Base-by-base conservation (phyloP, 202 grass and related monocot species). In the Schoenoplectus tabernaemontani region DNA sequence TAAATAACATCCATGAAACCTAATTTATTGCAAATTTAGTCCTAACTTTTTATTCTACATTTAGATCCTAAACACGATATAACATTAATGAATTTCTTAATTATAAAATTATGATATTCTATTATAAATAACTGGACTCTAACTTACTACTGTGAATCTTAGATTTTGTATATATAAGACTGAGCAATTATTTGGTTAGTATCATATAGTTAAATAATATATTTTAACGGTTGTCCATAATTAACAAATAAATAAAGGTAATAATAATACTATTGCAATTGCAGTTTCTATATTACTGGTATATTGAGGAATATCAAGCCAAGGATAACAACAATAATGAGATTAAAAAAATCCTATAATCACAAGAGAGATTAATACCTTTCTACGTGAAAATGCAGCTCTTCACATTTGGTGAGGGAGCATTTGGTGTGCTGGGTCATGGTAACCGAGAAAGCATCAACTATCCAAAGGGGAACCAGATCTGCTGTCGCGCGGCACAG, bases 371-470 rank as follows among this genome's bases (percentile, higher is more conserved):
- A 56, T 56, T 75, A 26, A 56, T 56, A 56, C 2, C 26, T 75
- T 69, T 75, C 16, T 54, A 34, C 50, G 19, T 64, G 1, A 62
- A 80, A 80, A 65, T 80, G 59, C 60, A 80, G 78, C 58, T 80
- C 24, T 92, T 88, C 77, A 96, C 90, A 28, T 92, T 96, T 85
- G 93, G 93, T 1, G 93, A 96, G 28, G 93, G 93, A 16, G 71
- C 87, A 80, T 96, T 96, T 82, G 90, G 93, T 42, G 88, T 73
- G 77, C 84, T 96, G 69, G 93, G 93, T 57, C 93, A 96, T 82
- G 90, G 88, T 30, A 83, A 96, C 38, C 93, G 84, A 81, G 86
- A 88, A 78, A 90, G 72, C 42, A 30, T 88, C 22, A 76, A 78
- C 54, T 88, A 87, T 60, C n/a, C n/a, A n/a, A n/a, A n/a, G n/a